Evolutionary conservation across 768 basidiomycete species (phyloP), one percentile per base, ranked within the genome.

Genomic region (Rhizopogon salebrosus): DNA sequence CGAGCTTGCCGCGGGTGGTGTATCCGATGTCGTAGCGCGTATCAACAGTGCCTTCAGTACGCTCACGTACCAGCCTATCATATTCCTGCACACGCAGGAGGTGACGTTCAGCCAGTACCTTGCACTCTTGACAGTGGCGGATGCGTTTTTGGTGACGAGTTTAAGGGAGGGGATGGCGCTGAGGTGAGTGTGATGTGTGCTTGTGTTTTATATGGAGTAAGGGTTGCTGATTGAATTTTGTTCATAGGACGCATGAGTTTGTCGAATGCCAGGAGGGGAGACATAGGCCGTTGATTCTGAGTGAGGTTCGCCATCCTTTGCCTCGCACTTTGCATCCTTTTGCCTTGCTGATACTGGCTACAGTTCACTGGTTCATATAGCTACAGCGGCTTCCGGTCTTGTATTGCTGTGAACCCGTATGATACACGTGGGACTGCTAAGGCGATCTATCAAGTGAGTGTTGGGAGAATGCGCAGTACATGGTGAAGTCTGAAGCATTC

Each of bases 161-260:
- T 70, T 94, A 67, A 75, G 92, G 2, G 92, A 94, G 67, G 92
- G 92, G 0, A 93, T 94, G 92, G 90, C 90, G 9, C 69, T 92
- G 48, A 75, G 86, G 62, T 68, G 36, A 34, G 56, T 22, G 23
- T 38, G 50, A 2, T n/a, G 6, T n/a, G 36, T n/a, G 38, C 18
- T 6, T 10, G 38, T 11, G 50, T 54, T 13, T 34, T 9, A 26
- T 49, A 11, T n/a, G 2, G 38, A 20, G n/a, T 6, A 3, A 27
- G 9, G 11, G 26, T 53, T 22, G 20, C 34, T 29, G 27, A 27
- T 35, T 39, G 22, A 11, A 55, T 59, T 40, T 10, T 10, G 23
- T 8, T 27, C 20, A 26, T 14, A 66, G 78, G 41, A 84, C 85
- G 2, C 89, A 91, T 63, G 89, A 92, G 65, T 92, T 82, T 62